Evolutionary conservation across 192 early-diverging fungal genomes (phyloP), one percentile per base, ranked within the genome.

Genomic region (Nowakowskiella sp.): DNA sequence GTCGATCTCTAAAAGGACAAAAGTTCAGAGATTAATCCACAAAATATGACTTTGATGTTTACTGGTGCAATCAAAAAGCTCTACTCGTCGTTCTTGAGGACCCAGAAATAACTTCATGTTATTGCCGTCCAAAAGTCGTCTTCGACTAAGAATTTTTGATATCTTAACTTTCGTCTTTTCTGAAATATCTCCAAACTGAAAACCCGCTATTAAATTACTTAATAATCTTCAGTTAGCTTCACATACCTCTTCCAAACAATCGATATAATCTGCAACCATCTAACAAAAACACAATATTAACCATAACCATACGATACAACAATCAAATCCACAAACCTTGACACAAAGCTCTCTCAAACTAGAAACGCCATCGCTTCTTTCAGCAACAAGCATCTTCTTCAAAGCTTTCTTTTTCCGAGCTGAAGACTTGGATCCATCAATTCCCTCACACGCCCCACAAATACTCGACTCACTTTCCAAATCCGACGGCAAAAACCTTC

Each of bases 51-150:
- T 39, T 19, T 13, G 13, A 13, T 13, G 36, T 6, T 21, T 53
- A 53, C 77, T 64, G 9, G 89, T 86, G 55, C 88, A 90, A 44
- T 94, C 91, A 66, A 85, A 90, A 13, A 94, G 71, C 1, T 69
- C 55, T 3, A 94, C 45, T 4, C 74, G 53, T 2, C 58, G 62
- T 26, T 77, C 73, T 3, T 70, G 57, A 1, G 84, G 64, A 0
- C 81, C 79, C 53, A 88, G 53, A 53, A 94, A 94, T 42, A 94
- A 66, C 10, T 72, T 58, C 26, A 90, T 33, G 2, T 81, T 90
- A 1, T 70, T 54, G 24, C 67, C 61, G 29, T 76, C 80, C 47
- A 94, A 61, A 22, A 76, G 57, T 0, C 91, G 82, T 64, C 82
- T 76, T n/a, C 83, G 78, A 54, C 80, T 66, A 31, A 94, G 84